Percentiles rank a stretch among this genome's conserved stretches.
Evolutionary conservation across 1,139 yeast genomes (phyloP).

Genomic region (Magnusiomyces suaveolens): DNA sequence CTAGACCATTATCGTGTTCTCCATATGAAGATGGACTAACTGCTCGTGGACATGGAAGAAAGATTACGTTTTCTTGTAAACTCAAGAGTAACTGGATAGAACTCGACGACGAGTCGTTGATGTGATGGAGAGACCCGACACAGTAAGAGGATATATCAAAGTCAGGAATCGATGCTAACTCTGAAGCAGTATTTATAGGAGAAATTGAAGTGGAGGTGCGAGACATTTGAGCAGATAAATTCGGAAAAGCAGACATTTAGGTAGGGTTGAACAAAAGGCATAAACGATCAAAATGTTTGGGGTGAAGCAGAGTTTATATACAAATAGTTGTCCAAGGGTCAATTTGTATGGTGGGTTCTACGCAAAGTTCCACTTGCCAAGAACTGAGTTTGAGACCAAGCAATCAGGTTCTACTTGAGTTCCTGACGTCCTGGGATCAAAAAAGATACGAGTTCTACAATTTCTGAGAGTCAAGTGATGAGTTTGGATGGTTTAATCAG

Average conservation of each 20-base stretch:
- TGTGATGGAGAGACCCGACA: slow-evolving; percentile 28
- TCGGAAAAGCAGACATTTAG: background rate
- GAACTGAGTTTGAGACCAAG: too few relatives aligned
- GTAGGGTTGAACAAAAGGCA: background rate
- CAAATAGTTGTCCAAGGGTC: too few relatives aligned
- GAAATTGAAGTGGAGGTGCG: background rate
- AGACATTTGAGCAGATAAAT: background rate
- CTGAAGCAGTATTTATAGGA: background rate
- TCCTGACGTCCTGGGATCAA: too few relatives aligned
- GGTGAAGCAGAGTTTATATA: too few relatives aligned
- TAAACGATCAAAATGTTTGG: too few relatives aligned
- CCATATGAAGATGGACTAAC: slow-evolving; percentile 18
- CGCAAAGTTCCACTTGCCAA: too few relatives aligned
- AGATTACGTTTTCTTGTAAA: slow-evolving; percentile 30
- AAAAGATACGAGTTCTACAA: too few relatives aligned
- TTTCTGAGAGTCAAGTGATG: too few relatives aligned
- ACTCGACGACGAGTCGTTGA: slow-evolving; percentile 29
- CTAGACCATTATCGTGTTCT: slow-evolving; percentile 17
- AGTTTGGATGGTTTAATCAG: too few relatives aligned
- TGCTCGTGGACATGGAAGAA: slow-evolving; percentile 22
- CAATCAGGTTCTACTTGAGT: too few relatives aligned
- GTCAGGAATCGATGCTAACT: background rate
- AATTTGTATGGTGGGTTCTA: too few relatives aligned
- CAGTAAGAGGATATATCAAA: slow-evolving; percentile 23
- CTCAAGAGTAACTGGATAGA: slow-evolving; percentile 27